phyloP scores from a whole-genome alignment of 2,329 filamentous ascomycete species.

The Aspergillus versicolor region DNA sequence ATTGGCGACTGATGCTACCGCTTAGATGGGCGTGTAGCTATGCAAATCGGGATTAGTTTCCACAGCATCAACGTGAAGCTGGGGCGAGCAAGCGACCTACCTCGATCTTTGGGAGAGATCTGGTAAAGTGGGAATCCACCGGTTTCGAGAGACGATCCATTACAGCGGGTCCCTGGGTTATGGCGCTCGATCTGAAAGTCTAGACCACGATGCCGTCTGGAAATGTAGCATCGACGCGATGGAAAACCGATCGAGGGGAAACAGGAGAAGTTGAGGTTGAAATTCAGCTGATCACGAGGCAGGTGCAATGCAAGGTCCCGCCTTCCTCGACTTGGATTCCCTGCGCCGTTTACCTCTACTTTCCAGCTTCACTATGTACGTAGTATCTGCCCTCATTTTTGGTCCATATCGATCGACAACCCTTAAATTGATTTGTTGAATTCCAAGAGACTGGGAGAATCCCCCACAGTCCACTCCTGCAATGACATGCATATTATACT shows the following conservation, averaged over 20 bases:
- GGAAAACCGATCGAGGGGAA: neutral
- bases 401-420: neutral
- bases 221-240: neutral
- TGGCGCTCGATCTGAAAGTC: neutral
- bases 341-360: neutral
- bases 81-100: conserved; percentile 17
- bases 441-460: neutral
- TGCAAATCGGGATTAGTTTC: neutral
- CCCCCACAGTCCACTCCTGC: neutral
- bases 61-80: neutral
- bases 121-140: conserved; percentile 33
- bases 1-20: conserved; percentile 71
- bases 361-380: too few species aligned
- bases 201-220: neutral
- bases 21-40: conserved; percentile 79
- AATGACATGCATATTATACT: neutral
- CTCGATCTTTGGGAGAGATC: conserved; percentile 38
- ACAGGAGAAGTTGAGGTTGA: neutral
- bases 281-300: neutral
- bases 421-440: neutral
- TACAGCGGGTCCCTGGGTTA: neutral
- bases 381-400: too few species aligned
- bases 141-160: conserved; percentile 26
- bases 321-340: neutral
- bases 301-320: neutral